Percentiles rank a stretch among this genome's conserved stretches.
Conservation (phyloP, 306 rosid genomes). For the Boehmeria nivea region DNA sequence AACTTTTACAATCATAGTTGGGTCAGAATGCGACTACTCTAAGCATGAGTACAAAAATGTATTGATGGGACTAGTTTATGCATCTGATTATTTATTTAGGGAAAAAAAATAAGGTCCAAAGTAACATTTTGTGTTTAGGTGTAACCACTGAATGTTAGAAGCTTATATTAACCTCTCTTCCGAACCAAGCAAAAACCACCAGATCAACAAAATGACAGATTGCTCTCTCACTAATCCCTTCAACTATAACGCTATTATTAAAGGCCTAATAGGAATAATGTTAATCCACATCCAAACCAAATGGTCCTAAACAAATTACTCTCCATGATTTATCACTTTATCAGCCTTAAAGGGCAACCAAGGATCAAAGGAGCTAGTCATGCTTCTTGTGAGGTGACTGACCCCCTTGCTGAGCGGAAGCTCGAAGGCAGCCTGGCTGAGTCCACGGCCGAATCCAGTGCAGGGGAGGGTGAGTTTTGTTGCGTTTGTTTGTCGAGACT, state of each 20-base stretch:
- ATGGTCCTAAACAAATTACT: slow-evolving; percentile 48
- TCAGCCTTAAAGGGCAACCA: slow-evolving; percentile 28
- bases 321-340: slow-evolving; percentile 37
- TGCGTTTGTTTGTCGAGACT: slow-evolving; percentile 73
- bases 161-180: slow-evolving; percentile 30
- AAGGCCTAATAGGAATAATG: slow-evolving; percentile 25
- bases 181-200: slow-evolving; percentile 47
- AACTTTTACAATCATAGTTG: slow-evolving; percentile 14
- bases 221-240: slow-evolving; percentile 18
- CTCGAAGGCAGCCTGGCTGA: slow-evolving; percentile 17
- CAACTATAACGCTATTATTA: slow-evolving; percentile 28
- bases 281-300: slow-evolving; percentile 12
- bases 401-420: slow-evolving; percentile 5
- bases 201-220: slow-evolving; percentile 26
- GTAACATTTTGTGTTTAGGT: slow-evolving; percentile 69
- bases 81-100: no score
- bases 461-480: slow-evolving; percentile 34
- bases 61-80: no score
- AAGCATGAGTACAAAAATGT: no score
- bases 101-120: slow-evolving; percentile 47
- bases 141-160: slow-evolving; percentile 44
- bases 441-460: slow-evolving; percentile 17
- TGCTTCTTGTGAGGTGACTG: slow-evolving; percentile 20
- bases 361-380: slow-evolving; percentile 25
- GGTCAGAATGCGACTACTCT: slow-evolving; percentile 6